These are phyloP conservation scores for Vitellaria paradoxa DNA, from an alignment of 179 eudicot species.

Conservation along the genomic window DNA sequence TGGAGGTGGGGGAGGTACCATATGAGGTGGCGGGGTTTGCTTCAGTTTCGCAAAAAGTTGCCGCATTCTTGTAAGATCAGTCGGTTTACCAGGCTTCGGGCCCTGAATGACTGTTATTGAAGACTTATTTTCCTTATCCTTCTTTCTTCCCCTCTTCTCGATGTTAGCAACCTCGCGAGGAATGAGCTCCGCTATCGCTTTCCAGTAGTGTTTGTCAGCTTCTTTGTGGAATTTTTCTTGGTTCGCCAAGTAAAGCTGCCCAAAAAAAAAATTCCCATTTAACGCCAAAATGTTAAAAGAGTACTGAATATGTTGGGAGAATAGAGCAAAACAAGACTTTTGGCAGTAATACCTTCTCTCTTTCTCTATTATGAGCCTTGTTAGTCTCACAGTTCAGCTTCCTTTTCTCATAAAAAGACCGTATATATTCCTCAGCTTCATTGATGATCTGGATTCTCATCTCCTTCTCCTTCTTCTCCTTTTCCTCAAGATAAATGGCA, in stretches of 20 bases:
- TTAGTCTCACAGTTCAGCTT: constrained; percentile 63
- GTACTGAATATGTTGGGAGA: no score
- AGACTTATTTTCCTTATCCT: constrained; percentile 57
- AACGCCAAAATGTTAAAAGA: neutral
- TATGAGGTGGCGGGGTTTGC: constrained; percentile 76
- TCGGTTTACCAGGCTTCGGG: constrained; percentile 89
- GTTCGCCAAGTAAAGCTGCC: constrained; percentile 56
- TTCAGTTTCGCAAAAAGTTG: constrained; percentile 68
- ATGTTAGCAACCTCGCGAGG: constrained; percentile 73
- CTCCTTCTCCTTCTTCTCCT: constrained; percentile 87
- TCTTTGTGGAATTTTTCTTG: constrained; percentile 89
- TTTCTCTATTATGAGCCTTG: constrained; percentile 72
- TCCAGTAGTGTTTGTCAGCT: constrained; percentile 75
- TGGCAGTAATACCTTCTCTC: constrained; percentile 63
- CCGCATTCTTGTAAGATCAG: constrained; percentile 71
- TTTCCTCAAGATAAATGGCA: constrained; percentile 77
- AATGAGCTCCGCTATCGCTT: constrained; percentile 72
- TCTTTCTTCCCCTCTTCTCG: constrained; percentile 63
- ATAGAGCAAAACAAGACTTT: neutral
- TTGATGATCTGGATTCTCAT: constrained; percentile 72
- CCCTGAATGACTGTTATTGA: constrained; percentile 59
- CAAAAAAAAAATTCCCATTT: constrained; percentile 36
- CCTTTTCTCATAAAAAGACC: constrained; percentile 72
- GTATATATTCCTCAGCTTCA: constrained; percentile 88
- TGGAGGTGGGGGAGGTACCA: constrained; percentile 66